Evolutionary conservation across 495 filamentous ascomycete species (phyloP).

Genomic region (Acidomyces sp.): DNA sequence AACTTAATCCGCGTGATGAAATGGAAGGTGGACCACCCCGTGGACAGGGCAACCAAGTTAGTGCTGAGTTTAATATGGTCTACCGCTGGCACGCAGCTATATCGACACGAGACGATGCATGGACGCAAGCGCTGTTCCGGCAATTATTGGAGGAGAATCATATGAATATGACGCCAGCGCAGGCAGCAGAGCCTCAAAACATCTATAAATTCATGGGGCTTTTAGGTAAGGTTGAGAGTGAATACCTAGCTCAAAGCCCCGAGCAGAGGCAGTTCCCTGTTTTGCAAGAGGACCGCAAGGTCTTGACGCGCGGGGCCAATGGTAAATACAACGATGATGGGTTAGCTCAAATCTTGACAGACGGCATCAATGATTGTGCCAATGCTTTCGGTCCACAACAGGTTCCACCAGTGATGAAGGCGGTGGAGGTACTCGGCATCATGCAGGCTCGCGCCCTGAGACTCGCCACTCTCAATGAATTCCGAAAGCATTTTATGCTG

Average conservation of each 20-base stretch:
- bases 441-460: conserved; percentile 76
- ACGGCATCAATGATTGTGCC: conserved; percentile 37
- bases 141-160: conserved; percentile 26
- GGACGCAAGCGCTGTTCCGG: conserved; percentile 47
- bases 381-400: conserved; percentile 56
- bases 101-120: conserved; percentile 49
- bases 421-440: conserved; percentile 75
- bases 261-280: conserved; percentile 43
- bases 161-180: conserved; percentile 19
- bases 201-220: conserved; percentile 2
- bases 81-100: conserved; percentile 61
- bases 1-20: conserved; percentile 27
- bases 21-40: conserved; percentile 26
- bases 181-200: conserved; percentile 11
- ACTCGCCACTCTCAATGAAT: conserved; percentile 72
- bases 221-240: conserved; percentile 23
- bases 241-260: conserved; percentile 23
- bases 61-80: conserved; percentile 58
- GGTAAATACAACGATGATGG: conserved; percentile 40
- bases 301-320: conserved; percentile 8
- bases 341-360: conserved; percentile 46
- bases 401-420: conserved; percentile 58
- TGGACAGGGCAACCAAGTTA: conserved; percentile 53
- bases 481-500: conserved; percentile 67
- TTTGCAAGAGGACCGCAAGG: conserved; percentile 40